These are phyloP conservation scores for Acanthamoeba sp. DNA, from an alignment of 208 protist species.

Conservation along the genomic window DNA sequence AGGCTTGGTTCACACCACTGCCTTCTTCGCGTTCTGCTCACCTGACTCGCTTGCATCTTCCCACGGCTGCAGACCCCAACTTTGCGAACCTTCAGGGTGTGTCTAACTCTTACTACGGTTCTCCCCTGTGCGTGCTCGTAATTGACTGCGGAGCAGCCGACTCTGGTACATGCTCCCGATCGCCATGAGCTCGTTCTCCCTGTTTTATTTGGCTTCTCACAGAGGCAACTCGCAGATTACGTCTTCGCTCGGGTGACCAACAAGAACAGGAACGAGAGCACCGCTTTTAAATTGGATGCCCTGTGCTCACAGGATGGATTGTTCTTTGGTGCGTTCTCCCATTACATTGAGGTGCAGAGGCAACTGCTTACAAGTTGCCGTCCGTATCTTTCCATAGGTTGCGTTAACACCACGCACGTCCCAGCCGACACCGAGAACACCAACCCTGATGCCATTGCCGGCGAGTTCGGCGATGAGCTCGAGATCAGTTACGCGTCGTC, in stretches of 20 bases:
- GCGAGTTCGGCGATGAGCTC: conserved; percentile 64
- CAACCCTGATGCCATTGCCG: neutral
- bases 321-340: conserved; percentile 45
- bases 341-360: neutral
- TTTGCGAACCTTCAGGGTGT: conserved; percentile 60
- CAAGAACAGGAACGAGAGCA: neutral
- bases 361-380: too few relatives aligned
- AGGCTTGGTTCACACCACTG: neutral
- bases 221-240: neutral
- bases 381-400: neutral
- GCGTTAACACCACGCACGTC: neutral
- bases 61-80: neutral
- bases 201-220: neutral
- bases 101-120: neutral
- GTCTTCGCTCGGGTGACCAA: neutral
- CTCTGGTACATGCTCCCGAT: neutral
- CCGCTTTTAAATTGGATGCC: neutral
- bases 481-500: neutral
- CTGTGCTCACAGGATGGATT: conserved; percentile 52
- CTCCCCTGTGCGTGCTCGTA: neutral
- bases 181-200: too few relatives aligned
- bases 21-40: neutral
- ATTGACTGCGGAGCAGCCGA: conserved; percentile 48
- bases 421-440: neutral
- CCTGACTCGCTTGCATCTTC: neutral